Base-by-base conservation (phyloP, 306 rosid genomes). In the Albizia julibrissin region DNA sequence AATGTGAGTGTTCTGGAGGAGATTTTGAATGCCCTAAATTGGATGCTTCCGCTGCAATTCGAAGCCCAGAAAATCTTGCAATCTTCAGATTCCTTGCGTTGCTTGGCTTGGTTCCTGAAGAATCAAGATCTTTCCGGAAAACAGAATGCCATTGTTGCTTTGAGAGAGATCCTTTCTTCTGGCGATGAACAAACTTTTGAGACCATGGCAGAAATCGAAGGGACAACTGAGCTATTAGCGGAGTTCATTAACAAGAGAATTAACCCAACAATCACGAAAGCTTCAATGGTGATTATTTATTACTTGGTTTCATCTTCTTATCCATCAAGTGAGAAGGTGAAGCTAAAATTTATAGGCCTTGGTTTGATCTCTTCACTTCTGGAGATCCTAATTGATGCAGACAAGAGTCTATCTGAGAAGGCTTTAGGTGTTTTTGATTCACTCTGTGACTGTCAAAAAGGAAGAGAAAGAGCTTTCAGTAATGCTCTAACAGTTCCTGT, bases 401-500 rank as follows among this genome's bases (percentile, higher is more conserved):
- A 87, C 13, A 82, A 56, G 26, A 78, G 87, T 74, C 15, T 80
- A 10, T 81, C 70, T 18, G 93, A 82, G 65, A 80, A 75, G 76
- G 88, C 89, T 15, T 79, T 88, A 85, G 84, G 69, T 27, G 74
- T 87, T 11, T 26, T 90, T 29, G 90, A 88, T 34, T 66, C 78
- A 10, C 80, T 90, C 8, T 86, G 85, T 42, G 79, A 81, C 29
- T 72, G n/a, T 77, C 27, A 85, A 69, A 18, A 82, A 77, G 93
- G 91, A 39, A 88, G 83, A 78, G 69, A 83, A 52, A 69, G 33
- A 26, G 91, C 89, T 13, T 80, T 83, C 59, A 72, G 22, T 11
- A 79, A 90, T 81, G 91, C 86, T 29, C 80, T 90, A 0, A 79
- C 90, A 3, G 43, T 87, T 9, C 94, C 94, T 16, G 56, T 90